Evolutionary conservation across 148 eudicot genomes (phyloP), one percentile per base, ranked within the genome.

Genomic region (Rhododendron kiyosumense): DNA sequence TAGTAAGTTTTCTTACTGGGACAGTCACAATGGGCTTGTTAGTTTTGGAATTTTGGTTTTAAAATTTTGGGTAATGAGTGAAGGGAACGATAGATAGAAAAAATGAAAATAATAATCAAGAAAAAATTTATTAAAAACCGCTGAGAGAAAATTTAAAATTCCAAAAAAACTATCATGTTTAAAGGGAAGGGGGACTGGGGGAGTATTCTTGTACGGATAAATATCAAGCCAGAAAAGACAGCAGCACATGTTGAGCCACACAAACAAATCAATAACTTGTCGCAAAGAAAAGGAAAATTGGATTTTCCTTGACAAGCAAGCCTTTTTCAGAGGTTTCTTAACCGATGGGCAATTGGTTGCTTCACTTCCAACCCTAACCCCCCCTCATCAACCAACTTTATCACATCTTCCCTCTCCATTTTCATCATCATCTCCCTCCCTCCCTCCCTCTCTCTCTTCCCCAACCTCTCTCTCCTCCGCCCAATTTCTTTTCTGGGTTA

Each of bases 231-330:
- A 41, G 49, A 77, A 43, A 41, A 1, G 49, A 46, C 76, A 32
- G 76, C 76, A 71, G 20, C 76, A 14, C 22, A 78, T 78, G 18
- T 78, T 43, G 52, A 78, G 7, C 52, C 63, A 80, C 63, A 51
- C 36, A 51, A 67, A 65, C 71, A 54, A 59, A 59, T 59, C 22
- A 34, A 41, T 22, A 28, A 46, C 51, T 82, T 82, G 84, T 82
- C 63, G 74, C 74, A 3, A 2, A 67, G 74, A 67, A 67, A 74
- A 74, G 20, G 63, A 17, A 71, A 69, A 57, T 18, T 52, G 48
- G 81, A 86, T 86, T 86, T 75, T 74, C 85, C 88, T 84, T 86
- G 88, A 82, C 81, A 82, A 82, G 84, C 88, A 86, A 86, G 88
- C 82, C 82, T 86, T 75, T 86, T 69, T 71, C 34, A 71, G 76